Evolutionary conservation across 495 filamentous ascomycete genomes (phyloP).

Genomic region (Pseudoneurospora amorphoporcata): DNA sequence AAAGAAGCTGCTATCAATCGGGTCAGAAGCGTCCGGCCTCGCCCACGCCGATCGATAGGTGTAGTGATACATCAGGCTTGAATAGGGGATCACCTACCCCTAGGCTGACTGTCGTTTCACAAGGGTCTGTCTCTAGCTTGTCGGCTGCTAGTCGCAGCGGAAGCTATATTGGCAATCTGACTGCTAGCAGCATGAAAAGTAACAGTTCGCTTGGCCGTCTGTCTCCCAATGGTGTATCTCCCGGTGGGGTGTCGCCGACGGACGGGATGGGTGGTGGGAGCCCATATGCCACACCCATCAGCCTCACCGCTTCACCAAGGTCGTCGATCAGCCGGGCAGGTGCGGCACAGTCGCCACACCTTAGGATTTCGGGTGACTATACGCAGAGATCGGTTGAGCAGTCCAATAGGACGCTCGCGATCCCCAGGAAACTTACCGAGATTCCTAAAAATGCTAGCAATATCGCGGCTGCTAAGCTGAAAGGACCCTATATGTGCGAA

Average conservation of each 20-base stretch:
- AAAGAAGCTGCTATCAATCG: conserved; percentile 26
- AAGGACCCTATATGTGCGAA: conserved; percentile 70
- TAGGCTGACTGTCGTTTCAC: conserved; percentile 47
- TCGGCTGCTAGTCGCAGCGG: conserved; percentile 63
- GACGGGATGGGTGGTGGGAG: conserved; percentile 40
- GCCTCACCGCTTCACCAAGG: conserved; percentile 52
- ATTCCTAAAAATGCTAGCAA: conserved; percentile 30
- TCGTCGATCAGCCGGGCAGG: conserved; percentile 33
- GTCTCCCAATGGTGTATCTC: conserved; percentile 65
- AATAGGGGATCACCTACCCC: conserved; percentile 49
- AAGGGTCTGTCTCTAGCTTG: conserved; percentile 60
- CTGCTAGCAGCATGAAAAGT: conserved; percentile 66
- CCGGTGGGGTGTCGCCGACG: conserved; percentile 43
- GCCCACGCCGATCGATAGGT: conserved; percentile 64
- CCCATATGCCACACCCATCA: conserved; percentile 48
- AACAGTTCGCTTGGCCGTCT: conserved; percentile 59
- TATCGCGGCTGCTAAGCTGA: conserved; percentile 28
- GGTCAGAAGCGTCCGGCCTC: conserved; percentile 74
- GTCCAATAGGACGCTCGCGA: conserved; percentile 27
- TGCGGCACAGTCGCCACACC: conserved; percentile 27
- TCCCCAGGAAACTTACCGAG: conserved; percentile 38
- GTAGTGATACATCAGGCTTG: conserved; percentile 44
- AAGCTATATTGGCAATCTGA: conserved; percentile 62
- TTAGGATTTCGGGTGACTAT: conserved; percentile 29
- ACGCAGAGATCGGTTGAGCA: conserved; percentile 19